These are phyloP conservation scores for Juncus effusus DNA, from an alignment of 176 grass and related monocot genomes.

Conservation along the genomic window DNA sequence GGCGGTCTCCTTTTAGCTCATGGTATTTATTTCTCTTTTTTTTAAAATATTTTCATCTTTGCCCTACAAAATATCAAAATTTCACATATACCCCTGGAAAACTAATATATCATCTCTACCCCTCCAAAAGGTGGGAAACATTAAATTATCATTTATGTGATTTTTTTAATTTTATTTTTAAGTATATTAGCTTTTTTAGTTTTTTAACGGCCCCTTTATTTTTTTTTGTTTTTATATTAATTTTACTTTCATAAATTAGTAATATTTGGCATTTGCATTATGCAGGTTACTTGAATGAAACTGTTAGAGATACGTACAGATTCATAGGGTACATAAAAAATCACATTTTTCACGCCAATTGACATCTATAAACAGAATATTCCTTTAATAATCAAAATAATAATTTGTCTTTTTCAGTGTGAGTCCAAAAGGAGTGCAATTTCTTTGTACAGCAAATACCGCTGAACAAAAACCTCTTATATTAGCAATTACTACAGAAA, in stretches of 20 bases:
- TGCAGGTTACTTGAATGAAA: conserved; percentile 79
- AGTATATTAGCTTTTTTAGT: no score
- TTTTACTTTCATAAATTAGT: conserved; percentile 10
- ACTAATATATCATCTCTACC: conserved; percentile 6
- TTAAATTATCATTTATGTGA: conserved; percentile 2
- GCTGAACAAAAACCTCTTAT: conserved; percentile 55
- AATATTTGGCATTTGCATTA: conserved; percentile 23
- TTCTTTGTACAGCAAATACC: conserved; percentile 53
- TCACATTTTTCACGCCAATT: not conserved
- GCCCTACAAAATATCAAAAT: not conserved
- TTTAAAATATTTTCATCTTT: conserved; percentile 17
- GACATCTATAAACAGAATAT: not conserved
- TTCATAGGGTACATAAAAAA: conserved; percentile 45
- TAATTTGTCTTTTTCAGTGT: conserved; percentile 53
- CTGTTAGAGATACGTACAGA: conserved; percentile 53
- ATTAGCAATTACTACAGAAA: conserved; percentile 70
- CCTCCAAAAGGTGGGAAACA: conserved; percentile 19
- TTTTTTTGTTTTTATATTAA: no score
- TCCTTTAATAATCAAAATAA: not conserved
- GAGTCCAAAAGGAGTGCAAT: conserved; percentile 56
- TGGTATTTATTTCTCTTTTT: conserved; percentile 39
- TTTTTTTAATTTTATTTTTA: not conserved
- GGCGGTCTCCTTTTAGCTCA: conserved; percentile 65
- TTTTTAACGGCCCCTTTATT: not conserved
- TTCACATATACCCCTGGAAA: not conserved